Conservation (phyloP, 805 yeast species). For the Candida gorgasii region DNA sequence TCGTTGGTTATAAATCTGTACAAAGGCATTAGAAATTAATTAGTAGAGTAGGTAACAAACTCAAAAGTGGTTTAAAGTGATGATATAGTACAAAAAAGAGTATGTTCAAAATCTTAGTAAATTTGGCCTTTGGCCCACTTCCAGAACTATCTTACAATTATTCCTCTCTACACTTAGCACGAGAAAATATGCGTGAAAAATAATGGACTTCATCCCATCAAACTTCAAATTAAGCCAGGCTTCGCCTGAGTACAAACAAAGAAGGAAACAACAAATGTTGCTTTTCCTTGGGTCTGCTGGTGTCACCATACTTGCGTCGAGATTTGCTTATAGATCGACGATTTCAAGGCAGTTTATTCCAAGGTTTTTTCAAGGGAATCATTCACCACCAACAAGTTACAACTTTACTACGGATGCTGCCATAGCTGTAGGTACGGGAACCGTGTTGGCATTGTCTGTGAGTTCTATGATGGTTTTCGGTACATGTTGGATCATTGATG, state of each 20-base stretch:
- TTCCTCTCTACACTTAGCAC: neutral
- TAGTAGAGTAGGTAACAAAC: no score
- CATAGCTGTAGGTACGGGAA: slow-evolving; percentile 79
- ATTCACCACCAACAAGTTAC: slow-evolving; percentile 75
- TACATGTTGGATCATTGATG: slow-evolving; percentile 77
- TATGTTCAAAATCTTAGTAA: no score
- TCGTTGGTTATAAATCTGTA: no score
- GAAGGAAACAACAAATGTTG: slow-evolving; percentile 72
- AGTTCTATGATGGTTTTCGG: slow-evolving; percentile 75
- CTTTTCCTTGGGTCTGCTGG: slow-evolving; percentile 72
- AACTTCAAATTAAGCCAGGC: slow-evolving; percentile 35
- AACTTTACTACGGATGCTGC: slow-evolving; percentile 82
- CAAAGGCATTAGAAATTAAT: no score
- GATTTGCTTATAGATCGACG: slow-evolving; percentile 76
- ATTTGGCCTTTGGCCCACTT: no score
- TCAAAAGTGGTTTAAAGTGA: no score
- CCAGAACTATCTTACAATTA: no score
- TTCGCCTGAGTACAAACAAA: slow-evolving; percentile 52
- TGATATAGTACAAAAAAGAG: no score
- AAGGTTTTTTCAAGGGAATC: slow-evolving; percentile 77
- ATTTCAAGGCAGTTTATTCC: slow-evolving; percentile 74
- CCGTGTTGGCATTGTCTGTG: slow-evolving; percentile 70
- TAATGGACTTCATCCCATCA: slow-evolving; percentile 3
- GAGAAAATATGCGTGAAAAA: neutral
- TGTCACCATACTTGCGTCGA: slow-evolving; percentile 67